Evolutionary conservation across 352 stramenopile genomes (phyloP), one percentile per base, ranked within the genome.

Genomic region (Thraustochytrium striatum): DNA sequence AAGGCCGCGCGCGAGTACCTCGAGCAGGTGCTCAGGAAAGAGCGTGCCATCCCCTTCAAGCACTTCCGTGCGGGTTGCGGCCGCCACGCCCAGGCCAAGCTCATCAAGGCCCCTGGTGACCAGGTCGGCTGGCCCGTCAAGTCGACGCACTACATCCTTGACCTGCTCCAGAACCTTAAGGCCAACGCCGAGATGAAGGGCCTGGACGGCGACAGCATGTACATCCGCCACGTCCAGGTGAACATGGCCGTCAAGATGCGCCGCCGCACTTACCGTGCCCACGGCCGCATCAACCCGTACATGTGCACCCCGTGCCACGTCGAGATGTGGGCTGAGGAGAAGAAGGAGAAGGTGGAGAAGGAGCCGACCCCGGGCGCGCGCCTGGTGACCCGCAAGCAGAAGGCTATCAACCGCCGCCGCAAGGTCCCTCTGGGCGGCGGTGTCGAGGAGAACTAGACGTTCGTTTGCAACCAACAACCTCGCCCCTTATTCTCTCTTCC

Each of bases 61-160:
- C 97, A 97, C 88, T 98, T 96, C 91, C 99, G 95, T 59, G 95
- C 95, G 85, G 96, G 96, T 86, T 97, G 97, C 83, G 96, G 96
- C 83, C 94, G 94, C 85, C 96, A 99, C 87, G 92, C 93, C 72
- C 92, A 97, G 89, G 96, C 91, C 82, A 98, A 98, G 90, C 88
- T 96, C 82, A 83, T 86, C 69, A 86, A 70, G 78, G 91, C 93
- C 69, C 91, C 95, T 53, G 96, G 90, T 85, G 92, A 97, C 91
- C 97, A 97, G 89, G 97, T 94, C 89, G 94, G 96, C 86, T 99
- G 95, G 95, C 96, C 96, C 50, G 92, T 98, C 80, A 99, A 99
- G 88, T 94, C 96, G 21, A 98, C 94, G 55, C 97, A 97, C 84
- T 96, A 98, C 84, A 97, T 99, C 79, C 87, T 97, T 53, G 95